Evolutionary conservation across 495 filamentous ascomycete species (phyloP).

Genomic region (Hypoxylon rickii): DNA sequence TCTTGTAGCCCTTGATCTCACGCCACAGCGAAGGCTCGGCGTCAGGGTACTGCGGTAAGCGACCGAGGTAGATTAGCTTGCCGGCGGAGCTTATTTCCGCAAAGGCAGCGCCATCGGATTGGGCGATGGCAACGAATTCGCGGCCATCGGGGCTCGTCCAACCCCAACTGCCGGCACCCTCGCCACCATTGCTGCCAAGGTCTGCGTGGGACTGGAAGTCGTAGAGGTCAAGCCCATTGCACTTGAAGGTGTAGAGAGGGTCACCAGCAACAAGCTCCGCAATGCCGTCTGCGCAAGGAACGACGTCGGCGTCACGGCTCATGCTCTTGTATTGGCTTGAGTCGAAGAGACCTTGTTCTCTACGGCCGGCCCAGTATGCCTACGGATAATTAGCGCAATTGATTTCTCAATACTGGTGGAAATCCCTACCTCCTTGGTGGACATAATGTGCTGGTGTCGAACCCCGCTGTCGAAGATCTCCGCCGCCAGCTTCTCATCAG

Average conservation of each 20-base stretch:
- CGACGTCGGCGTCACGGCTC: conserved; percentile 21
- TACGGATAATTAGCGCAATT: conserved; percentile 8
- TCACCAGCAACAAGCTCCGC: conserved; percentile 49
- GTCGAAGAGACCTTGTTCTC: conserved; percentile 44
- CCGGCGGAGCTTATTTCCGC: conserved; percentile 56
- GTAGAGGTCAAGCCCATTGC: conserved; percentile 59
- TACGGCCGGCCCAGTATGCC: conserved; percentile 43
- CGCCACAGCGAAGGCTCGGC: conserved; percentile 51
- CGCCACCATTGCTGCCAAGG: conserved; percentile 49
- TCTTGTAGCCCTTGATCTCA: conserved; percentile 45
- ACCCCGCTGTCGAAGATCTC: conserved; percentile 51
- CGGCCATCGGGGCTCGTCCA: conserved; percentile 63
- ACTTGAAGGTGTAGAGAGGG: conserved; percentile 54
- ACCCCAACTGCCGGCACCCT: conserved; percentile 54
- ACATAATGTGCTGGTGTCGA: conserved; percentile 53
- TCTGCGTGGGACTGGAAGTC: conserved; percentile 57
- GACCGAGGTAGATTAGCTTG: conserved; percentile 59
- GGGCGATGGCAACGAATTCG: conserved; percentile 62
- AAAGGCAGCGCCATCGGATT: conserved; percentile 62
- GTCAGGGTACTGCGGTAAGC: conserved; percentile 54
- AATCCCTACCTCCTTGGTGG: conserved; percentile 43
- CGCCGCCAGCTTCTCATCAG: conserved; percentile 38
- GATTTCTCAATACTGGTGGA: not conserved
- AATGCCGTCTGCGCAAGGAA: conserved; percentile 53
- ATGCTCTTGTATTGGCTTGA: conserved; percentile 44